Conservation (phyloP, 164 flowering plant species). For the Vitis amurensis region DNA sequence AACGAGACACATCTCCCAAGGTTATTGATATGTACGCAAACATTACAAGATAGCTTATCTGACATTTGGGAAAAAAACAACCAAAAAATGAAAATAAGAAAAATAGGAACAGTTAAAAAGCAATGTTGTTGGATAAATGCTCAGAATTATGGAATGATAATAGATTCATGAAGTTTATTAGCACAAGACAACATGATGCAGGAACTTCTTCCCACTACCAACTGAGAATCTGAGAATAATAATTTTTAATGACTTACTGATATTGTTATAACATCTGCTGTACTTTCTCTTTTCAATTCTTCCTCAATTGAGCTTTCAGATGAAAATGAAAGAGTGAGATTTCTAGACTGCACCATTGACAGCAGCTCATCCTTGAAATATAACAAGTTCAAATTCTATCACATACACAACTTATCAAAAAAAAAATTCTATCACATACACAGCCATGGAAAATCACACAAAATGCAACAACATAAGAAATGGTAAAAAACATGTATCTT, state of each 20-base stretch:
- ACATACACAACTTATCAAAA: no score
- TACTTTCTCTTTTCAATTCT: constrained; percentile 95
- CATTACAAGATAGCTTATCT: constrained; percentile 98
- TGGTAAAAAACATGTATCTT: no score
- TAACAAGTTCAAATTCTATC: neutral
- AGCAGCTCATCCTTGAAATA: constrained; percentile 68
- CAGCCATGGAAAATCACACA: neutral
- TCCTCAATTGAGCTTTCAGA: constrained; percentile 93
- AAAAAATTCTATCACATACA: constrained; percentile 1
- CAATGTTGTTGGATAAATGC: neutral
- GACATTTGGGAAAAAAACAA: constrained; percentile 12
- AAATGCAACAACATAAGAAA: no score
- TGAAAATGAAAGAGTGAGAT: constrained; percentile 86
- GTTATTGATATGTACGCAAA: constrained; percentile 91
- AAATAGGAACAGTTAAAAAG: neutral
- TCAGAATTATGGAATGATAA: neutral
- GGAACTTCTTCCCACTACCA: neutral
- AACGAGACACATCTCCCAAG: constrained; percentile 72
- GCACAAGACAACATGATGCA: neutral
- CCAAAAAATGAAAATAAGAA: neutral
- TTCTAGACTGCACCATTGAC: constrained; percentile 67
- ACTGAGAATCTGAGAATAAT: neutral
- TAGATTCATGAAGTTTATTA: neutral
- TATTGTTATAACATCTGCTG: constrained; percentile 91
- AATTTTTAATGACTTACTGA: constrained; percentile 40